Evolutionary conservation across 371 early-diverging fungal genomes (phyloP).

Genomic region (Synchytrium microbalum): DNA sequence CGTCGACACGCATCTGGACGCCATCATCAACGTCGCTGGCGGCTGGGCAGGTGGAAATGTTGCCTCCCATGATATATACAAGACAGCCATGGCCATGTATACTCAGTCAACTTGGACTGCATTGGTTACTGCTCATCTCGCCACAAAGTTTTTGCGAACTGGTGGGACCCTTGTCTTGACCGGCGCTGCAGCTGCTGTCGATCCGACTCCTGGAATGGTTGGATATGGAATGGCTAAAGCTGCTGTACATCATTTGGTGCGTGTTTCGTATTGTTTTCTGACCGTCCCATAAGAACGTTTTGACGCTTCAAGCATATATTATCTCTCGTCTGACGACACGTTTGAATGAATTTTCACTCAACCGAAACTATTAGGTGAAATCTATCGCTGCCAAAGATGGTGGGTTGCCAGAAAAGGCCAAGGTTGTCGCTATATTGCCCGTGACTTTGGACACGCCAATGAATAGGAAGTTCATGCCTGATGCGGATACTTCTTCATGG

Average conservation of each 20-base stretch:
- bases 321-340: too few relatives aligned
- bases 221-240: slow-evolving; percentile 96
- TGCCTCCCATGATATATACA: slow-evolving; percentile 47
- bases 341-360: too few relatives aligned
- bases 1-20: slow-evolving; percentile 53
- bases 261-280: too few relatives aligned
- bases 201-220: slow-evolving; percentile 77
- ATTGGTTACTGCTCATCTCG: slow-evolving; percentile 1
- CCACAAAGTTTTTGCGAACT: slow-evolving; percentile 28
- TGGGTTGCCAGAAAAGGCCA: slow-evolving; percentile 68
- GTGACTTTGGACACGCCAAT: slow-evolving; percentile 87
- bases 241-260: slow-evolving; percentile 87
- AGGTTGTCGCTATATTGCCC: slow-evolving; percentile 52
- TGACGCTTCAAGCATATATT: too few relatives aligned
- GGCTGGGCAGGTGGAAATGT: slow-evolving; percentile 97
- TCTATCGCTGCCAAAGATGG: slow-evolving; percentile 63
- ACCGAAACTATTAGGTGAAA: too few relatives aligned
- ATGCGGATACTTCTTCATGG: slow-evolving; percentile 80
- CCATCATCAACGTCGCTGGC: slow-evolving; percentile 89
- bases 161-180: slow-evolving; percentile 75
- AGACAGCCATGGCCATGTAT: slow-evolving; percentile 1
- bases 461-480: slow-evolving; percentile 84
- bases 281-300: too few relatives aligned
- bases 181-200: slow-evolving; percentile 71
- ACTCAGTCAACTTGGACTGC: not conserved